These are phyloP conservation scores for Populus euphratica DNA, from an alignment of 345 rosid genomes.

Conservation along the genomic window DNA sequence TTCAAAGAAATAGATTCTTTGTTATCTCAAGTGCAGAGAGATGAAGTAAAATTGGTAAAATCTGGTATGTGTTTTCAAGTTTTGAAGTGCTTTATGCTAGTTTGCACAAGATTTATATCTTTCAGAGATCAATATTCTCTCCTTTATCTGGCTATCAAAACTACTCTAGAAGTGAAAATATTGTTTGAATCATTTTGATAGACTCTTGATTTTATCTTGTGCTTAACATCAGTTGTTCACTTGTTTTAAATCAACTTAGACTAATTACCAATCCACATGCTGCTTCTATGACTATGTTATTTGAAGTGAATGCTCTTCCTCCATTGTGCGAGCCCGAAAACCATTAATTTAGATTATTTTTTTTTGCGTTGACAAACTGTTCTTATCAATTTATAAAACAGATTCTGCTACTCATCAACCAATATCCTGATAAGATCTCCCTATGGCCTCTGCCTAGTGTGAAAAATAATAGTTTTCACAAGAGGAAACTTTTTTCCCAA, in stretches of 20 bases:
- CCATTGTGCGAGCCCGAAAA: too few species aligned
- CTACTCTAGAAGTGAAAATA: not conserved
- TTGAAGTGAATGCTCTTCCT: not conserved
- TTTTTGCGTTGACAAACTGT: not conserved
- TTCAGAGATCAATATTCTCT: not conserved
- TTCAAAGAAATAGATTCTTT: slow-evolving; percentile 58
- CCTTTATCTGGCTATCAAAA: not conserved
- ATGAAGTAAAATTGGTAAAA: slow-evolving; percentile 31
- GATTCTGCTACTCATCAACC: not conserved
- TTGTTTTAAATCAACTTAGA: too few species aligned
- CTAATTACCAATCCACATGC: too few species aligned
- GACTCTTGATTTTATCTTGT: not conserved
- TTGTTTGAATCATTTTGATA: not conserved
- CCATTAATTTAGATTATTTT: not conserved
- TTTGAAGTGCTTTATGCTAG: slow-evolving; percentile 5
- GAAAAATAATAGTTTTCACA: not conserved
- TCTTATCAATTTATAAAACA: not conserved
- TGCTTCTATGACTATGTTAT: not conserved
- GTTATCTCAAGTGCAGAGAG: slow-evolving; percentile 47
- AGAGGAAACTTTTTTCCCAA: not conserved
- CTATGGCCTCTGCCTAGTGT: too few species aligned
- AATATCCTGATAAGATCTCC: not conserved
- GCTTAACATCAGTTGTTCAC: not conserved
- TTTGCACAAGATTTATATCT: slow-evolving; percentile 7
- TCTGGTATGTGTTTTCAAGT: slow-evolving; percentile 32